Conservation (phyloP, 805 yeast species). For the Metschnikowia koreensis region DNA sequence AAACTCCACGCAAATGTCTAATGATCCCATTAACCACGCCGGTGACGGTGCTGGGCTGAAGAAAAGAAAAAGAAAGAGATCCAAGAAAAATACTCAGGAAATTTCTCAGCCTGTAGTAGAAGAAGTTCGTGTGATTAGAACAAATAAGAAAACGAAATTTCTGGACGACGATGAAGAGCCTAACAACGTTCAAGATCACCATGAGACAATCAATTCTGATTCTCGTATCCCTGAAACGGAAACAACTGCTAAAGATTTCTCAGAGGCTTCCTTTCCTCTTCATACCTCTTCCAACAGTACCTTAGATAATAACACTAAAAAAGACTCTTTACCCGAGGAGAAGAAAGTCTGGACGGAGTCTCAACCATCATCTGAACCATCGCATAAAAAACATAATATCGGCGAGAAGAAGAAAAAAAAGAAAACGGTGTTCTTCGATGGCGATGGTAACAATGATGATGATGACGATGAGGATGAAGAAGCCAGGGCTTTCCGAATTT, state of each 20-base stretch:
- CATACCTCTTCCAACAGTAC: neutral
- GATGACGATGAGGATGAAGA: conserved; percentile 32
- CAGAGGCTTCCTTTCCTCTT: neutral
- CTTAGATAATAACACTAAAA: neutral
- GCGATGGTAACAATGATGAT: conserved; percentile 34
- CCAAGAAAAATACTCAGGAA: conserved; percentile 18
- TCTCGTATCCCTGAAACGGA: too few relatives aligned
- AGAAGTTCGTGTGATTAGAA: conserved; percentile 16
- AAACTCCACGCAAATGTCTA: conserved; percentile 6
- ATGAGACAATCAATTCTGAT: too few relatives aligned
- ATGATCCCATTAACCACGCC: conserved; percentile 3
- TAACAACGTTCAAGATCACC: neutral
- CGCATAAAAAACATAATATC: neutral
- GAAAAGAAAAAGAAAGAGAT: conserved; percentile 21
- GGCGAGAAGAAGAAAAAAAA: conserved; percentile 5
- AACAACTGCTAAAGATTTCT: too few relatives aligned
- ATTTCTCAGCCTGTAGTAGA: conserved; percentile 5
- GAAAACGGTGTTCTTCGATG: conserved; percentile 34
- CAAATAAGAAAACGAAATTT: conserved; percentile 28
- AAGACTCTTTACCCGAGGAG: neutral
- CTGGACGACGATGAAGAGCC: conserved; percentile 14
- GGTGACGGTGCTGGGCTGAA: conserved; percentile 10
- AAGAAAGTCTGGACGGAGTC: neutral
- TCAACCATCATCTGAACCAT: neutral
- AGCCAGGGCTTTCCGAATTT: conserved; percentile 6